Evolutionary conservation across 1,139 yeast species (phyloP).

Genomic region (Taphrina deformans): DNA sequence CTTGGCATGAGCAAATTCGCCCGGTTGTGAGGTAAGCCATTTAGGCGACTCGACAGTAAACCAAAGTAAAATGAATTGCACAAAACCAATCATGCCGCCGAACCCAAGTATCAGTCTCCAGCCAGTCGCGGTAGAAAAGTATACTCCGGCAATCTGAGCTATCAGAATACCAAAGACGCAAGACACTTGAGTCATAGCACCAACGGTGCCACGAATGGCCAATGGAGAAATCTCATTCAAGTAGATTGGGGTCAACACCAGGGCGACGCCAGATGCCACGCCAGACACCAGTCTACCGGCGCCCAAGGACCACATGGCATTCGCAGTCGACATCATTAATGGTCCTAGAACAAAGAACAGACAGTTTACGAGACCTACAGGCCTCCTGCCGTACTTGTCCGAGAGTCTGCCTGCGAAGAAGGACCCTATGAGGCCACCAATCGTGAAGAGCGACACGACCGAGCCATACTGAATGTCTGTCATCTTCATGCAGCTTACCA

Average conservation of each 20-base stretch:
- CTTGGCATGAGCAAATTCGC: conserved; percentile 46
- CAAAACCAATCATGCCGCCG: conserved; percentile 58
- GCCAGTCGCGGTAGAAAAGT: conserved; percentile 60
- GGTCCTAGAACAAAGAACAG: conserved; percentile 67
- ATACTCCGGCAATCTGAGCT: conserved; percentile 72
- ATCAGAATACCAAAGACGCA: conserved; percentile 79
- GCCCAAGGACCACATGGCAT: conserved; percentile 51
- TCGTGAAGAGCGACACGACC: conserved; percentile 77
- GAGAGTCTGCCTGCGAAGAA: conserved; percentile 70
- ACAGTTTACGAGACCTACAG: conserved; percentile 59
- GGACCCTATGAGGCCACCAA: conserved; percentile 85
- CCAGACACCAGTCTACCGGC: conserved; percentile 81
- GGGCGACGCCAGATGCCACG: conserved; percentile 79
- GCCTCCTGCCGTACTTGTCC: conserved; percentile 64
- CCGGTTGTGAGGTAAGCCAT: conserved; percentile 57
- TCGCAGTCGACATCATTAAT: conserved; percentile 57
- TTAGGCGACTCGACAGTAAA: conserved; percentile 77
- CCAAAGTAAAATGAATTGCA: conserved; percentile 52
- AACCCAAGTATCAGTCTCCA: conserved; percentile 72
- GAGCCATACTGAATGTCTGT: conserved; percentile 68
- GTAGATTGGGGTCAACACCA: conserved; percentile 79
- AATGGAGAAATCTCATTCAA: conserved; percentile 78
- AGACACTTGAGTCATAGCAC: conserved; percentile 83
- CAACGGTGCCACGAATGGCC: conserved; percentile 68
- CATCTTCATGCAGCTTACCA: conserved; percentile 58